Evolutionary conservation across 371 early-diverging fungal genomes (phyloP).

Genomic region (Cladochytrium tenue): DNA sequence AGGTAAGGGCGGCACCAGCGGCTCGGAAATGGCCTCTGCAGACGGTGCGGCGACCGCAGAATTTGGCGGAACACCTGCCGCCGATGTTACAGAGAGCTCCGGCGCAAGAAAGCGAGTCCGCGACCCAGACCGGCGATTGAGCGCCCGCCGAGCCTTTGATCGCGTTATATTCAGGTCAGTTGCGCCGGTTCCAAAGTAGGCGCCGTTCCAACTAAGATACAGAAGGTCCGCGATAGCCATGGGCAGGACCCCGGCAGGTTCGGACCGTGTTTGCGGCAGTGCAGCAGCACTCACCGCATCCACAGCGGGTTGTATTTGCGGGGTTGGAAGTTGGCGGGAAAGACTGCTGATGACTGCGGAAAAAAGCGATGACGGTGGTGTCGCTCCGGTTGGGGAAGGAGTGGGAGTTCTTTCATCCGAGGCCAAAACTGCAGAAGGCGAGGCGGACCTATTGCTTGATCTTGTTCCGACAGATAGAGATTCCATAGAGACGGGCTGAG

Average conservation of each 20-base stretch:
- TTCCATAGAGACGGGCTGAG: not conserved
- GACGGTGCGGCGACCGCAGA: not conserved
- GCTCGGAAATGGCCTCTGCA: not conserved
- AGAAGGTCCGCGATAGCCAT: not conserved
- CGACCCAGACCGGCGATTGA: not conserved
- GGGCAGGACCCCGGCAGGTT: not conserved
- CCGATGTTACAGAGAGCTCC: not conserved
- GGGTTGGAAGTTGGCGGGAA: not conserved
- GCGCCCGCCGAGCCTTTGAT: not conserved
- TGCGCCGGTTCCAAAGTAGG: constrained; percentile 1
- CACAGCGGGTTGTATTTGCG: not conserved
- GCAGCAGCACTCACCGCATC: not conserved
- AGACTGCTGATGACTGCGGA: not conserved
- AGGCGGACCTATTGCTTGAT: not conserved
- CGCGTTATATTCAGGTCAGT: not conserved
- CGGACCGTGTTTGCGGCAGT: not conserved
- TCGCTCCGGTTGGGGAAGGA: not conserved
- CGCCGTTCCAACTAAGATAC: constrained; percentile 1
- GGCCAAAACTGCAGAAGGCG: not conserved
- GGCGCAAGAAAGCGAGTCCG: not conserved
- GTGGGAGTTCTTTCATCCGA: too few species aligned
- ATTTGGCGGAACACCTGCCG: not conserved
- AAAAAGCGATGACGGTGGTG: not conserved
- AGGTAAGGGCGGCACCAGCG: not conserved
- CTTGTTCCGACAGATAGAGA: not conserved